Conservation (phyloP, 2,329 filamentous ascomycete species). For the Botrytis medusae region DNA sequence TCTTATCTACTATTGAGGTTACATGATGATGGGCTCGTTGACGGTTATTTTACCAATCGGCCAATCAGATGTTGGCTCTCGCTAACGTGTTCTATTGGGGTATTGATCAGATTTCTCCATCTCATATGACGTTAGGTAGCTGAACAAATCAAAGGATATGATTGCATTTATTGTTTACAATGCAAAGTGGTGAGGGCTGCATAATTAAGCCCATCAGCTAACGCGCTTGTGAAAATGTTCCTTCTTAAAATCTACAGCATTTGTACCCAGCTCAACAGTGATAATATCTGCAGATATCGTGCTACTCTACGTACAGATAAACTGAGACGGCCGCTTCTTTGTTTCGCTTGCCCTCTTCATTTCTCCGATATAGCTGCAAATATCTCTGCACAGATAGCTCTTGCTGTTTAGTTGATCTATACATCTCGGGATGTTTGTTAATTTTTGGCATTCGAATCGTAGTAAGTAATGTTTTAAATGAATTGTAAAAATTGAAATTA, state of each 20-base stretch:
- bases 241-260: not conserved
- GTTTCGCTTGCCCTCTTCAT: not conserved
- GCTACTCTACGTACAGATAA: not conserved
- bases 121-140: not conserved
- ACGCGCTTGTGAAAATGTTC: not conserved
- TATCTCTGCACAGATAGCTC: not conserved
- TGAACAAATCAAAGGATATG: not conserved
- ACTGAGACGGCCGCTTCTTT: not conserved
- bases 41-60: not conserved
- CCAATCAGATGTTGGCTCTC: not conserved
- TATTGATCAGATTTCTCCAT: not conserved
- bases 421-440: not conserved
- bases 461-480: not conserved
- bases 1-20: not conserved
- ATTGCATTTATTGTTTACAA: not conserved
- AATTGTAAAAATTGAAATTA: not conserved
- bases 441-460: not conserved
- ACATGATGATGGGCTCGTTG: not conserved
- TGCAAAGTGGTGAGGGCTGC: not conserved
- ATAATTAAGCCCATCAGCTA: not conserved
- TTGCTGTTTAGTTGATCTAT: not conserved
- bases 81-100: not conserved
- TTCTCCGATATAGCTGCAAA: constrained; percentile 35
- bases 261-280: not conserved
- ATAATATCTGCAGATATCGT: not conserved